phyloP scores from a whole-genome alignment of 1,284 basidiomycete species.

The Trametes polyzona region DNA sequence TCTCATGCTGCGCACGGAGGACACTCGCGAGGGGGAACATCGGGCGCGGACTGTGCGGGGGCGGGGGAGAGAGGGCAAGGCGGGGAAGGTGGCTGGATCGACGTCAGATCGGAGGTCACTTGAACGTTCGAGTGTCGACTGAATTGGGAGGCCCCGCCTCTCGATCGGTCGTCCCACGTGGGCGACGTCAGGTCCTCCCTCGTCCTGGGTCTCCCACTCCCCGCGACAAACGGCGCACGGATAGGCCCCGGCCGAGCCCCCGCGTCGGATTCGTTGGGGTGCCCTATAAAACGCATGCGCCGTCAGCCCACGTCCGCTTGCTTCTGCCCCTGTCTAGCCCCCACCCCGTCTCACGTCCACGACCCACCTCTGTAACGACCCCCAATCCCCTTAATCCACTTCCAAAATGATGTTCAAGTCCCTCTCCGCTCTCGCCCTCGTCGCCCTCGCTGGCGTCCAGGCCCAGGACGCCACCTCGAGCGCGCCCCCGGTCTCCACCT shows the following conservation, averaged over 20 bases:
- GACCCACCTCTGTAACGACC: not conserved
- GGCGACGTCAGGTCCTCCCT: not conserved
- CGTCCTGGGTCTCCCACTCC: not conserved
- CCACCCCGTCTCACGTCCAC: not conserved
- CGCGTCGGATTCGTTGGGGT: not conserved
- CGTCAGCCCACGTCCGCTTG: not conserved
- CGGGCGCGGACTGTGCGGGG: not conserved
- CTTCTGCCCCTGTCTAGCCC: not conserved
- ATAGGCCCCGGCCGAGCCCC: not conserved
- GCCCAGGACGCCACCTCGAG: constrained; percentile 22
- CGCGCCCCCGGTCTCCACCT: constrained; percentile 22
- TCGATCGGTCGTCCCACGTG: not conserved
- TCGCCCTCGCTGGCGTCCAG: constrained; percentile 24
- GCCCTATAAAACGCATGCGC: not conserved
- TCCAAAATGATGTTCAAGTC: constrained; percentile 24
- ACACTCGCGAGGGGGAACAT: not conserved
- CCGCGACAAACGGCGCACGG: no score
- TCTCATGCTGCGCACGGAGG: not conserved
- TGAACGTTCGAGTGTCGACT: not conserved
- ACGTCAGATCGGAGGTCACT: constrained; percentile 3
- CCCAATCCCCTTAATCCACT: not conserved
- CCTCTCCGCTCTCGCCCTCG: constrained; percentile 19
- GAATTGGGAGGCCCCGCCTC: not conserved
- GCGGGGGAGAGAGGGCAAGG: not conserved
- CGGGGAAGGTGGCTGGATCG: not conserved